Evolutionary conservation across 2,329 filamentous ascomycete species (phyloP).

Genomic region (Clarireedia hainanense): DNA sequence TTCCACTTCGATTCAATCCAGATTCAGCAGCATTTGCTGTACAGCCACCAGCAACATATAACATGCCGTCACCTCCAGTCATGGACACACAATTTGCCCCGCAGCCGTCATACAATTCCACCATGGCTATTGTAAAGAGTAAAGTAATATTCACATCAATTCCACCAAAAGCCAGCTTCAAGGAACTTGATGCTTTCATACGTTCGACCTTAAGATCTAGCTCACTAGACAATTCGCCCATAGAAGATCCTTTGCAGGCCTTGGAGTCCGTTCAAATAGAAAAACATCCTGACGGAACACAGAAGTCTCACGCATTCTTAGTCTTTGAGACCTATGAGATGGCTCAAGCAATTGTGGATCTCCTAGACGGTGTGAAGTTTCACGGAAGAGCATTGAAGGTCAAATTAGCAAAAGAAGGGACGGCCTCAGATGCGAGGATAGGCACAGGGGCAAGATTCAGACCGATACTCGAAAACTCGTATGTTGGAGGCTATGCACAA

Average conservation of each 20-base stretch:
- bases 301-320: conserved; percentile 17
- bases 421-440: neutral
- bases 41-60: neutral
- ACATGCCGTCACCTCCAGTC: too few relatives aligned
- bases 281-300: conserved; percentile 7
- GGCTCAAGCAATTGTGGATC: conserved; percentile 6
- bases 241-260: neutral
- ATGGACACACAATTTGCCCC: neutral
- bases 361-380: neutral
- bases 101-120: neutral
- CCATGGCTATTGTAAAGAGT: conserved; percentile 7
- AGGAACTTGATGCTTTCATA: conserved; percentile 11
- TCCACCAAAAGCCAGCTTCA: neutral
- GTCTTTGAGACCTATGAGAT: conserved; percentile 10
- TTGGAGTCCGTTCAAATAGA: conserved; percentile 13
- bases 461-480: neutral
- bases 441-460: neutral
- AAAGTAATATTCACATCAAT: conserved; percentile 22
- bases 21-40: neutral
- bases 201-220: neutral
- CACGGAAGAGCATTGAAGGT: neutral
- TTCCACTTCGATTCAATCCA: too few relatives aligned
- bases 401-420: conserved; percentile 9
- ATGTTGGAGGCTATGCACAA: neutral
- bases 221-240: neutral